phyloP scores from a whole-genome alignment of 805 yeast species.

The Kodamaea kaohsiungensis region DNA sequence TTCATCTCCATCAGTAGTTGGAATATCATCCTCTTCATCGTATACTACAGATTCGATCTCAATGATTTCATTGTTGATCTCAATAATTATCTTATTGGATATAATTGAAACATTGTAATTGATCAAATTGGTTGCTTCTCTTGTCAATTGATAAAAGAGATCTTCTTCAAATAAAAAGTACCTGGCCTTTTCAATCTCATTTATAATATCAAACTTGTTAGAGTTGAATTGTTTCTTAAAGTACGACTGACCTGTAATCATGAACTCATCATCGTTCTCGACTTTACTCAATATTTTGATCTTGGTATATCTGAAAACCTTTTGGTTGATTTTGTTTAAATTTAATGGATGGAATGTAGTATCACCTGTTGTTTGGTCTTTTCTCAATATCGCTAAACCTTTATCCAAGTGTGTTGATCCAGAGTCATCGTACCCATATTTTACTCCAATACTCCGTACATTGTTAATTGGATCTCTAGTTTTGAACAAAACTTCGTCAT shows the following conservation, averaged over 20 bases:
- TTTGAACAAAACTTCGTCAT: slow-evolving; percentile 66
- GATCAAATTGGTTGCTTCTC: slow-evolving; percentile 71
- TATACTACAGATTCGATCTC: slow-evolving; percentile 67
- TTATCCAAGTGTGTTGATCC: slow-evolving; percentile 76
- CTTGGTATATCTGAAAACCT: slow-evolving; percentile 50
- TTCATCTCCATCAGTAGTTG: slow-evolving; percentile 37
- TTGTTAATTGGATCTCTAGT: slow-evolving; percentile 52
- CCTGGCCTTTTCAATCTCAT: slow-evolving; percentile 65
- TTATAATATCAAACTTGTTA: slow-evolving; percentile 34
- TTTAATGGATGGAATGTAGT: slow-evolving; percentile 34
- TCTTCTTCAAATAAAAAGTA: slow-evolving; percentile 86
- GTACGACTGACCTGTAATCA: slow-evolving; percentile 58
- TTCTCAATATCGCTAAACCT: slow-evolving; percentile 73
- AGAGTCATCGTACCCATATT: slow-evolving; percentile 88
- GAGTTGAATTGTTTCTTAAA: slow-evolving; percentile 23
- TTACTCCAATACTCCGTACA: slow-evolving; percentile 67
- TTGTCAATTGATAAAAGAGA: slow-evolving; percentile 70
- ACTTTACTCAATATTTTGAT: slow-evolving; percentile 53
- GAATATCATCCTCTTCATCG: slow-evolving; percentile 24
- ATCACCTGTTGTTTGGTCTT: slow-evolving; percentile 40
- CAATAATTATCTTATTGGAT: slow-evolving; percentile 63
- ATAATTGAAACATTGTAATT: slow-evolving; percentile 70
- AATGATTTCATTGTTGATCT: slow-evolving; percentile 62
- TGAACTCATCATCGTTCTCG: slow-evolving; percentile 53
- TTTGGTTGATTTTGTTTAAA: slow-evolving; percentile 35